Evolutionary conservation across 1,284 basidiomycete genomes (phyloP).

Genomic region (Melampsora abietis-canadensis): DNA sequence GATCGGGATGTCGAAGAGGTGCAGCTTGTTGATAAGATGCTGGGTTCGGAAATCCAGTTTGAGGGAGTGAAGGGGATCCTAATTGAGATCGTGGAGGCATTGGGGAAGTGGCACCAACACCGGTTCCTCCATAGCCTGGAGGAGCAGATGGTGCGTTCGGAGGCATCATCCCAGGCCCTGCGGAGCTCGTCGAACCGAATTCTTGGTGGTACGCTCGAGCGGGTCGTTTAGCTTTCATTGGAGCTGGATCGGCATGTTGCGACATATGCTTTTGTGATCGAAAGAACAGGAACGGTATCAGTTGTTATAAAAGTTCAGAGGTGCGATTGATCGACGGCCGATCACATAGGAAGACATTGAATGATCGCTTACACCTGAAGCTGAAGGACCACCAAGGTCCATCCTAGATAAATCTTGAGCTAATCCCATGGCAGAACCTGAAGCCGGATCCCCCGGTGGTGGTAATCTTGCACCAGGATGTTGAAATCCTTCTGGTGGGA

Average conservation of each 20-base stretch:
- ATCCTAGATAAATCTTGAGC: constrained; percentile 11
- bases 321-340: too few species aligned
- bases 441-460: not conserved
- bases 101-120: not conserved
- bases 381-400: not conserved
- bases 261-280: not conserved
- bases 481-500: not conserved
- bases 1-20: constrained; percentile 23
- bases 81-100: constrained; percentile 31
- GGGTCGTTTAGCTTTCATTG: constrained; percentile 49
- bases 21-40: not conserved
- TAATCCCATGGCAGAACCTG: not conserved
- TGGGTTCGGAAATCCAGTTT: not conserved
- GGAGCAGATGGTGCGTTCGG: not conserved
- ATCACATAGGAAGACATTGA: too few species aligned
- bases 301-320: too few species aligned
- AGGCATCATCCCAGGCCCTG: constrained; percentile 9
- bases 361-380: not conserved
- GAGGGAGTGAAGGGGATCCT: not conserved
- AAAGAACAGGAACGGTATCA: too few species aligned
- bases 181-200: not conserved
- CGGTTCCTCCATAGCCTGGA: constrained; percentile 35
- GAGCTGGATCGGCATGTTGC: not conserved
- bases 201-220: constrained; percentile 52
- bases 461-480: constrained; percentile 2